These are phyloP conservation scores for Aurinia saxatilis DNA, from an alignment of 345 rosid genomes.

Conservation along the genomic window DNA sequence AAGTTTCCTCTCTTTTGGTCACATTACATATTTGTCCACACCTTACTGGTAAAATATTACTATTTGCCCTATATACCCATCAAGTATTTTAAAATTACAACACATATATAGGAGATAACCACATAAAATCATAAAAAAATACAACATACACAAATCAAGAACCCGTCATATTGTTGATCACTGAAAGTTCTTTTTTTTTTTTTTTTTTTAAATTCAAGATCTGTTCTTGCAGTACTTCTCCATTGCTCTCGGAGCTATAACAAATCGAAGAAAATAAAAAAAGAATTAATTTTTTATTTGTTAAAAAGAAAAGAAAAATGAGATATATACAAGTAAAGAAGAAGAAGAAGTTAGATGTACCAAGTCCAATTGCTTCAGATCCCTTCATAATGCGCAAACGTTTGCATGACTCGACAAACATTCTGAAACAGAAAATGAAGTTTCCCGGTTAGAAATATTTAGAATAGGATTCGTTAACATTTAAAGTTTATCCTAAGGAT, in stretches of 20 bases:
- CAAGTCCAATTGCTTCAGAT: slow-evolving; percentile 92
- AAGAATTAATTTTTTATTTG: neutral
- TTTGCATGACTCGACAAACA: slow-evolving; percentile 96
- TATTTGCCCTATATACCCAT: slow-evolving; percentile 31
- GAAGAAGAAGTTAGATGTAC: too few species aligned
- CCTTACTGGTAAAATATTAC: slow-evolving; percentile 18
- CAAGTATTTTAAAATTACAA: slow-evolving; percentile 26
- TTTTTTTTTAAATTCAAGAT: neutral
- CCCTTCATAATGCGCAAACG: slow-evolving; percentile 97
- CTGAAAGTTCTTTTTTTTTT: neutral
- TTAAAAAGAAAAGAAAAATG: neutral
- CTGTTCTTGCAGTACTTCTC: slow-evolving; percentile 33
- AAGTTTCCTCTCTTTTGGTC: slow-evolving; percentile 33
- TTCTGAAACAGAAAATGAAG: slow-evolving; percentile 38
- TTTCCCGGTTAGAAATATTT: slow-evolving; percentile 15
- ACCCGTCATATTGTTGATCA: slow-evolving; percentile 20
- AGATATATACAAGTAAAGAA: neutral
- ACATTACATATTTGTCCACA: slow-evolving; percentile 31
- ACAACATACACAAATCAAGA: slow-evolving; percentile 17
- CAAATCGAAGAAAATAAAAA: neutral
- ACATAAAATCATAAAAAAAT: slow-evolving; percentile 22
- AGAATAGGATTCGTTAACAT: neutral
- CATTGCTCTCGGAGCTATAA: slow-evolving; percentile 33
- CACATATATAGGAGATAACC: slow-evolving; percentile 14
- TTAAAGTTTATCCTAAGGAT: slow-evolving; percentile 9